Evolutionary conservation across 768 basidiomycete genomes (phyloP).

Genomic region (Hygrophoropsis aurantiaca): DNA sequence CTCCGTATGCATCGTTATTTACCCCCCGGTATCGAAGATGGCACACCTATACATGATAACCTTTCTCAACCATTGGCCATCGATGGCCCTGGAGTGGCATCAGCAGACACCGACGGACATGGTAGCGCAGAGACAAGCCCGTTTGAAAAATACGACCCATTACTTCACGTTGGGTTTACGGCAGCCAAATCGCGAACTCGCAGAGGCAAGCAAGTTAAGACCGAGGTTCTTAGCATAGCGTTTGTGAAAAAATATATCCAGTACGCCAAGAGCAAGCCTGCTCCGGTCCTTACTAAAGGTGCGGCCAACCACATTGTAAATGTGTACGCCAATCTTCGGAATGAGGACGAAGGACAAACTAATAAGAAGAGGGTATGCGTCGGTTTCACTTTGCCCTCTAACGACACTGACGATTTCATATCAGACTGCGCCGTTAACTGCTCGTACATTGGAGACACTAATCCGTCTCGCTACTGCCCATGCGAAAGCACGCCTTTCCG

Average conservation of each 20-base stretch:
- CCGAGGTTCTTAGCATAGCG: slow-evolving; percentile 86
- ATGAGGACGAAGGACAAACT: slow-evolving; percentile 81
- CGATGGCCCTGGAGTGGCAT: slow-evolving; percentile 61
- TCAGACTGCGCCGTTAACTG: slow-evolving; percentile 95
- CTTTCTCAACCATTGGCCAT: slow-evolving; percentile 86
- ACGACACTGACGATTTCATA: slow-evolving; percentile 11
- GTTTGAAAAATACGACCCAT: slow-evolving; percentile 95
- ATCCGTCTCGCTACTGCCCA: slow-evolving; percentile 98
- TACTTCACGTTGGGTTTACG: slow-evolving; percentile 83
- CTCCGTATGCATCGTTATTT: slow-evolving; percentile 96
- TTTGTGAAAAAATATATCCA: slow-evolving; percentile 99
- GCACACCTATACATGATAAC: slow-evolving; percentile 85
- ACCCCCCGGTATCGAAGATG: slow-evolving; percentile 95
- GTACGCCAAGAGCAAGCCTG: slow-evolving; percentile 87
- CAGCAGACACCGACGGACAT: slow-evolving; percentile 37
- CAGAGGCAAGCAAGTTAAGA: slow-evolving; percentile 57
- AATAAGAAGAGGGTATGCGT: slow-evolving; percentile 78
- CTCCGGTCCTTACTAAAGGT: slow-evolving; percentile 86
- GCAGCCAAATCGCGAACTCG: slow-evolving; percentile 50
- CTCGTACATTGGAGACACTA: slow-evolving; percentile 96
- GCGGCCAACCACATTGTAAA: slow-evolving; percentile 94
- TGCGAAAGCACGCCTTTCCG: slow-evolving; percentile 89
- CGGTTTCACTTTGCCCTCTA: slow-evolving; percentile 4
- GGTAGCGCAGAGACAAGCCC: slow-evolving; percentile 54
- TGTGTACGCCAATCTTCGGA: slow-evolving; percentile 88